phyloP scores from a whole-genome alignment of 1,139 yeast genomes.

The Nadsonia commutata region DNA sequence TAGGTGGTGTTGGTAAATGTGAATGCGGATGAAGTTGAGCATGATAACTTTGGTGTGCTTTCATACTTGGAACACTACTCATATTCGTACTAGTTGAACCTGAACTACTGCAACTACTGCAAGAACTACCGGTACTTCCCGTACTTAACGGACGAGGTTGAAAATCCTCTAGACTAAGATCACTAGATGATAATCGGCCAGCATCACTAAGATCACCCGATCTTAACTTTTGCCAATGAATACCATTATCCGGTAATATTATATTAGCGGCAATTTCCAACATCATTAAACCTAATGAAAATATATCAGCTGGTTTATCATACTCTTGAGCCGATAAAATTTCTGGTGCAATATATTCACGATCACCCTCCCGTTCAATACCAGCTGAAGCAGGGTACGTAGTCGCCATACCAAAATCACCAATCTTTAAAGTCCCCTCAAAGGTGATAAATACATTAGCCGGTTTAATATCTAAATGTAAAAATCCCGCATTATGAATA shows the following conservation, averaged over 20 bases:
- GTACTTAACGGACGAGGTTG: no score
- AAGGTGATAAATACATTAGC: slow-evolving; percentile 89
- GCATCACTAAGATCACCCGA: slow-evolving; percentile 95
- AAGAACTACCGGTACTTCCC: no score
- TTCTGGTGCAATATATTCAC: slow-evolving; percentile 97
- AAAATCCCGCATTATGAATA: slow-evolving; percentile 61
- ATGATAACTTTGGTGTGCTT: no score
- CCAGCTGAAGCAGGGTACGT: slow-evolving; percentile 32
- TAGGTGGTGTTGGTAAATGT: no score
- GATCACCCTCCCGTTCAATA: slow-evolving; percentile 87
- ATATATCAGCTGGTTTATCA: slow-evolving; percentile 87
- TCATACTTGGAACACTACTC: not conserved
- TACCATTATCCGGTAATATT: slow-evolving; percentile 87
- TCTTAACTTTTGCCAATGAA: slow-evolving; percentile 91
- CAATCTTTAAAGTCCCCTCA: slow-evolving; percentile 81
- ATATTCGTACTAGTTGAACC: not conserved
- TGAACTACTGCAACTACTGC: not conserved
- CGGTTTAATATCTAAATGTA: slow-evolving; percentile 85
- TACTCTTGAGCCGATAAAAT: slow-evolving; percentile 69
- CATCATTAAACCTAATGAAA: slow-evolving; percentile 81
- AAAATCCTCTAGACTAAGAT: slow-evolving; percentile 26
- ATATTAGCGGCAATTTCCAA: slow-evolving; percentile 95
- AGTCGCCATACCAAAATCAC: slow-evolving; percentile 72
- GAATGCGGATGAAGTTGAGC: no score
- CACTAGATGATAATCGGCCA: slow-evolving; percentile 67